Conservation (phyloP, 148 eudicot species). For the Nepenthes mirabilis region DNA sequence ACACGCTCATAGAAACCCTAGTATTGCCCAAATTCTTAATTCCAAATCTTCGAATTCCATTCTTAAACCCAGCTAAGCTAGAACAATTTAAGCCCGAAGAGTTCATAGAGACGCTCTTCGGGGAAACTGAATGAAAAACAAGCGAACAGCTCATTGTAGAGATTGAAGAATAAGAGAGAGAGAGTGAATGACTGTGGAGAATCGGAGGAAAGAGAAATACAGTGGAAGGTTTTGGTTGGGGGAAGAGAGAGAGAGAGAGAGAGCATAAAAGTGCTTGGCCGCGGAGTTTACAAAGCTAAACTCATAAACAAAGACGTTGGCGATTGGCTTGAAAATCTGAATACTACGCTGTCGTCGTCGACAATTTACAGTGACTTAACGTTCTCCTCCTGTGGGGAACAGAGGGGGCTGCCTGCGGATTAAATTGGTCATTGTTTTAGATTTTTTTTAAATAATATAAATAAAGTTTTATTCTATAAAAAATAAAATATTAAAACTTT, state of each 20-base stretch:
- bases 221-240: no score
- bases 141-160: conserved; percentile 37
- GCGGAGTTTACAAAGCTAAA: conserved; percentile 19
- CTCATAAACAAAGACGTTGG: not conserved
- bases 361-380: no score
- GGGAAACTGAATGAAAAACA: conserved; percentile 34
- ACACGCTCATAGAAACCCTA: conserved; percentile 58
- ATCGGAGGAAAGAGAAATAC: conserved; percentile 1
- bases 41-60: conserved; percentile 23
- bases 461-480: no score
- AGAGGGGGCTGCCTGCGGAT: no score
- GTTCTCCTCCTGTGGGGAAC: no score
- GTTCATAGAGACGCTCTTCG: conserved; percentile 12
- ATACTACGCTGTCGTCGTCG: no score
- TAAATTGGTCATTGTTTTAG: no score
- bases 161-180: conserved; percentile 8
- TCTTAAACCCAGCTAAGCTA: conserved; percentile 22
- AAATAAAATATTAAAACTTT: no score
- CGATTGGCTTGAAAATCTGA: not conserved
- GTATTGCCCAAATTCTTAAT: conserved; percentile 21
- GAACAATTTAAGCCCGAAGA: conserved; percentile 11
- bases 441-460: no score
- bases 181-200: not conserved
- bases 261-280: conserved; percentile 2
- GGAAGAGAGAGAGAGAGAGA: not conserved